Evolutionary conservation across 1,139 yeast species (phyloP), one percentile per base, ranked within the genome.

Genomic region (Lodderomyces metapsilosis): DNA sequence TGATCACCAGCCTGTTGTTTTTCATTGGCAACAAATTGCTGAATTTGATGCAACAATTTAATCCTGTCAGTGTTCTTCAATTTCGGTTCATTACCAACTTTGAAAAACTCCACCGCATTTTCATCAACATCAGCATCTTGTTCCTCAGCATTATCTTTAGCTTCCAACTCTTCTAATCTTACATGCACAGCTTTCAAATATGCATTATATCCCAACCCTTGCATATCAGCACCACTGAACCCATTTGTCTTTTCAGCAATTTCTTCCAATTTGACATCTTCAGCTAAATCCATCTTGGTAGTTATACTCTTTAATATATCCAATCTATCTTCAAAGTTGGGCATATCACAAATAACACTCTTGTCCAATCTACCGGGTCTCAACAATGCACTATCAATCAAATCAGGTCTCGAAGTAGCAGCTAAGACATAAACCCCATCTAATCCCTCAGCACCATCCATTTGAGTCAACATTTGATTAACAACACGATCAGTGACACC

Each of bases 401-500:
- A 73, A 57, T 92, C 98, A 0, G 98, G 98, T 53, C 98, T 74
- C 54, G 92, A 82, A 0, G 98, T 94, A 1, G 98, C 98, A 0
- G 98, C 98, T 24, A 92, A 70, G 1, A 94, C 96, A 57, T 92
- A 92, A 3, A 94, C 98, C 1, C 98, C 98, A 55, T 91, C 97
- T 28, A 91, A 69, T 0, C 98, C 98, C 61, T 92, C 98, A 1
- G 98, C 98, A 66, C 99, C 99, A 64, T 92, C 99, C 96, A 92
- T 89, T 60, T 94, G 98, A 0, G 98, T 92, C 56, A 92, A 77
- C 82, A 92, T 80, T 59, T 92, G 98, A 62, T 94, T 94, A 32
- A 92, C 98, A 33, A 92, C 97, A 56, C 98, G 77, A 60, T 92
- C 98, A 1, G 98, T 92, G 4, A 92, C 98, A 46, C 98, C 98